Evolutionary conservation across 1,284 basidiomycete genomes (phyloP).

Genomic region (Anthracocystis walkeri): DNA sequence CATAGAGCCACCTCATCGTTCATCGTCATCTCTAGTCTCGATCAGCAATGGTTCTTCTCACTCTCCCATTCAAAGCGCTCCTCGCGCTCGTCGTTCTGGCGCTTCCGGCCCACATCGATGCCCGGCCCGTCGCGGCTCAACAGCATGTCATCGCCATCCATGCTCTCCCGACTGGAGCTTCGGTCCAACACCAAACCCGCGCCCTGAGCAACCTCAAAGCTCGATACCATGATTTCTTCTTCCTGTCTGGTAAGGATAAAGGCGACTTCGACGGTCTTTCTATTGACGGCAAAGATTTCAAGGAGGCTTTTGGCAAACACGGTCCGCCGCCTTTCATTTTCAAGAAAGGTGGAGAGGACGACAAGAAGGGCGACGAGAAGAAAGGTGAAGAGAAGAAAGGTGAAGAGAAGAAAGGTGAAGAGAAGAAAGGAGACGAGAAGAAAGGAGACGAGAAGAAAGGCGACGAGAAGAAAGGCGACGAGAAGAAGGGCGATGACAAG

Average conservation of each 20-base stretch:
- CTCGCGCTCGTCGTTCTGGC: slow-evolving; percentile 19
- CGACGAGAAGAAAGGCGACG: neutral
- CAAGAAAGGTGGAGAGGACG: slow-evolving; percentile 12
- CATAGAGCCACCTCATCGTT: slow-evolving; percentile 2
- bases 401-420: neutral
- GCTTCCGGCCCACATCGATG: slow-evolving; percentile 22
- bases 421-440: neutral
- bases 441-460: neutral
- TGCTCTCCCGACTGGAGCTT: slow-evolving; percentile 1
- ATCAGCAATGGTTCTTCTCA: slow-evolving; percentile 20
- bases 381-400: slow-evolving; percentile 1
- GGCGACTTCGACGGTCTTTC: slow-evolving; percentile 1
- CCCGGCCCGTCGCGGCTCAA: slow-evolving; percentile 17
- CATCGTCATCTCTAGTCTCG: neutral
- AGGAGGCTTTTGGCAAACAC: slow-evolving; percentile 2
- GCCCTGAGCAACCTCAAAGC: slow-evolving; percentile 13
- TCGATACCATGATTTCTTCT: slow-evolving; percentile 24
- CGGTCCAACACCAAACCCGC: neutral
- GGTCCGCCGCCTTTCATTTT: slow-evolving; percentile 18
- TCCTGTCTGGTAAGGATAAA: slow-evolving; percentile 18
- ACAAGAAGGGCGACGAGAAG: slow-evolving; percentile 5
- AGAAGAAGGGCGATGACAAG: neutral
- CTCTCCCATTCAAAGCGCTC: slow-evolving; percentile 18
- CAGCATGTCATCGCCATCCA: slow-evolving; percentile 1
- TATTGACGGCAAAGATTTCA: slow-evolving; percentile 23